Evolutionary conservation across 2,329 filamentous ascomycete genomes (phyloP).

Genomic region (Bretziella fagacearum): DNA sequence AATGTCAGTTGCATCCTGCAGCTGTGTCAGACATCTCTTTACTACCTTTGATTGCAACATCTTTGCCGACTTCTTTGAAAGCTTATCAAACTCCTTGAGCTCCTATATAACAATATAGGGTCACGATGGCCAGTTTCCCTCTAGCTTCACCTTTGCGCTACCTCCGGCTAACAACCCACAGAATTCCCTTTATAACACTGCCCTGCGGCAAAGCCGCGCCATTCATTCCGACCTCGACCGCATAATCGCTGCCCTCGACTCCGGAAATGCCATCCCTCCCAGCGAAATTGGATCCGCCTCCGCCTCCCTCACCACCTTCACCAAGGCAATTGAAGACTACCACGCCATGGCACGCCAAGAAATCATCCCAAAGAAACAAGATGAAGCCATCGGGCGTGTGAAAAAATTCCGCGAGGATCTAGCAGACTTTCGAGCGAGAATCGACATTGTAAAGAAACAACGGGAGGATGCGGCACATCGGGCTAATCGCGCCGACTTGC

Average conservation of each 20-base stretch:
- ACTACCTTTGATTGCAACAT: background rate
- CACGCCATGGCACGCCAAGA: conserved; percentile 70
- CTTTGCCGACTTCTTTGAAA: background rate
- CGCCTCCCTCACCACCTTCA: conserved; percentile 63
- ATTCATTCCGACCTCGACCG: conserved; percentile 60
- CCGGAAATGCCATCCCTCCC: conserved; percentile 44
- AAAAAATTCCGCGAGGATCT: conserved; percentile 75
- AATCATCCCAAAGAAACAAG: conserved; percentile 75
- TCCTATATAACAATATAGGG: background rate
- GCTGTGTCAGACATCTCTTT: background rate
- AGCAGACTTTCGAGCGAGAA: conserved; percentile 57
- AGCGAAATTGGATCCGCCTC: conserved; percentile 49
- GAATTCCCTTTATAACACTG: conserved; percentile 77
- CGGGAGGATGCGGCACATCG: conserved; percentile 56
- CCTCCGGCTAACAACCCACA: background rate
- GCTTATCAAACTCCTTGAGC: too few relatives aligned
- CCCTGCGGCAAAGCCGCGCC: conserved; percentile 66
- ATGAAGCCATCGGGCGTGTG: conserved; percentile 73
- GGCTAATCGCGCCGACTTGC: conserved; percentile 58
- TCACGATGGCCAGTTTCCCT: background rate
- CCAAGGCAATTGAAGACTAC: conserved; percentile 87
- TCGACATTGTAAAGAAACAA: conserved; percentile 60
- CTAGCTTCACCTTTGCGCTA: background rate
- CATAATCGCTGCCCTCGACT: conserved; percentile 42
- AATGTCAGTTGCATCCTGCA: background rate